Evolutionary conservation across 2,329 filamentous ascomycete species (phyloP), one percentile per base, ranked within the genome.

Genomic region (Stachybotrys chartarum): DNA sequence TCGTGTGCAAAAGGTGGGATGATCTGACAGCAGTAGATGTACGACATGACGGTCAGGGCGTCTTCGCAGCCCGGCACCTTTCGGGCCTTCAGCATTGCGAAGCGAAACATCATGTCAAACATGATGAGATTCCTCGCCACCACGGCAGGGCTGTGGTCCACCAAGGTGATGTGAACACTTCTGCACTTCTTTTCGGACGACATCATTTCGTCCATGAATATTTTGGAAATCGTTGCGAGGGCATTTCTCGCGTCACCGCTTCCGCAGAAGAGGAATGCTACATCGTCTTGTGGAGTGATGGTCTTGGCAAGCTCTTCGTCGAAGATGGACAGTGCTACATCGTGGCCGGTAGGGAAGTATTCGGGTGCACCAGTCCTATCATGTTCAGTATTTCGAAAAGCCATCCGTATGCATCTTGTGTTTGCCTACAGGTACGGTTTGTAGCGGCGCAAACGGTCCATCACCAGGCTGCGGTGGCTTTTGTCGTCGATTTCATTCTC

Each of bases 211-310:
- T 4, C 48, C 31, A 46, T 2, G 7, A 32, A 11, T 7, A 59
- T 30, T 24, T 17, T 17, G 50, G 52, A 17, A n/a, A 66, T 54
- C 7, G 61, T 59, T 5, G 30, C 12, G 18, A 63, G 62, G 30
- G 64, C 35, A 35, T 64, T 57, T 6, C 60, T 59, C 16, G 56
- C 63, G 47, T 66, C 63, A 11, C 64, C 64, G 52, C 57, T 59
- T 24, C 64, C 60, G 17, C 59, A 63, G 50, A 65, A 60, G 39
- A 66, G 53, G 16, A 63, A 55, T 5, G 59, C 54, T 2, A 65
- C 18, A 18, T 60, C 51, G 35, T 39, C 35, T 12, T 39, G 35
- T 12, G 35, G 35, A 12, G 35, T 39, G 35, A 39, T 39, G 7
- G 35, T 39, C 7, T 12, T 39, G 7, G 7, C 7, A 39, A 39